Evolutionary conservation across 2,329 filamentous ascomycete genomes (phyloP), one percentile per base, ranked within the genome.

Genomic region (Sporothrix brunneoviolacea): DNA sequence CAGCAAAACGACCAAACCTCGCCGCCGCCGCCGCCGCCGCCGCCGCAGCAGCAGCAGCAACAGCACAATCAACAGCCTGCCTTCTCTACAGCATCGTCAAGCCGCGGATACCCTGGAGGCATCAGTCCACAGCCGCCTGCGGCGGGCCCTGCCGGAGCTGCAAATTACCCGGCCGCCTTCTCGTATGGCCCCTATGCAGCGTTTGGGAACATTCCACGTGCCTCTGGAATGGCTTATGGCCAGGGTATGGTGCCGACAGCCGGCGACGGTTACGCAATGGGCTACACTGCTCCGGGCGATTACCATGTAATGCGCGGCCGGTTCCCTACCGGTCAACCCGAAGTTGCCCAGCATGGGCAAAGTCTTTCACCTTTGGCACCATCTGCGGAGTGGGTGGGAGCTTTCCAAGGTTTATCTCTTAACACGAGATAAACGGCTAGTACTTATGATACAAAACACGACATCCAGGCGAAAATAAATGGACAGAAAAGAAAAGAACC

Each of bases 321-420:
- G 2, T 77, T 73, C 57, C 68, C 73, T 3, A 68, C 68, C 21
- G 66, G 70, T 2, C 67, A 68, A 35, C 54, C 60, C n/a, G 56
- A 62, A 3, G 24, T 35, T 21, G 55, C 60, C 7, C 62, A 65
- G 40, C 64, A 65, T 36, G 65, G 68, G 4, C 71, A 73, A 50
- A 64, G 63, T n/a, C 55, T 68, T 55, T 68, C 66, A 54, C 61
- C 68, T 57, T 67, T 77, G 51, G 62, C 65, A 45, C 64, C 65
- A 27, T 73, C 74, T 60, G 70, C 73, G 42, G 82, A 86, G 44
- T 87, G 84, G 83, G 68, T 75, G 22, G 70, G 71, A 48, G 68
- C 75, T 6, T 88, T 88, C 63, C 84, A 89, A 63, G 79, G 84
- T 9, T 69, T 90, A 16, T 90, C 86, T 2, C 75, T 90, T 55